A percentile compares a stretch with the other conserved stretches of the same genome.
phyloP scores from a whole-genome alignment of 2,329 filamentous ascomycete genomes.

The Coleophoma eucalyptorum region DNA sequence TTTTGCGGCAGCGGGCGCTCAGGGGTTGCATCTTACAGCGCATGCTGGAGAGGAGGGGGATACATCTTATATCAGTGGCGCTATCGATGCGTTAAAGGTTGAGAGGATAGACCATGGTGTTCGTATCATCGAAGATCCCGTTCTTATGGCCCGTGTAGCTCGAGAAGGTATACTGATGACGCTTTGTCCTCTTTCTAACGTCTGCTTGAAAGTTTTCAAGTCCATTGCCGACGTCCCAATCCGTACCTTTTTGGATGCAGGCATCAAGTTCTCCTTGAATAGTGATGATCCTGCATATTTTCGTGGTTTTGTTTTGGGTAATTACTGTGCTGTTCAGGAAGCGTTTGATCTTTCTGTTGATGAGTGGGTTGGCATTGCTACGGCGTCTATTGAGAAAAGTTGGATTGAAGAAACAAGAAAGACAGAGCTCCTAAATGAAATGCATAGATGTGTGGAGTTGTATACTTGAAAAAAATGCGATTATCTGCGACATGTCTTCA shows the following conservation, averaged over 20 bases:
- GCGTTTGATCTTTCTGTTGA: slow-evolving; percentile 56
- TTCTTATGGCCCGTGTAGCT: slow-evolving; percentile 55
- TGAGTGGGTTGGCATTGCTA: slow-evolving; percentile 66
- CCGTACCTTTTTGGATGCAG: slow-evolving; percentile 35
- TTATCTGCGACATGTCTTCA: too few species aligned
- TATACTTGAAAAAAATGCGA: slow-evolving; percentile 1
- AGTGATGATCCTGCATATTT: slow-evolving; percentile 54
- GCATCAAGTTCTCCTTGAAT: slow-evolving; percentile 42
- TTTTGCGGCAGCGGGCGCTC: slow-evolving; percentile 48
- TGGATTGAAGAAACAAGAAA: slow-evolving; percentile 67
- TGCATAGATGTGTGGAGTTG: slow-evolving; percentile 31
- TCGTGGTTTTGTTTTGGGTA: slow-evolving; percentile 70
- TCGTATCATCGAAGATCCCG: slow-evolving; percentile 55
- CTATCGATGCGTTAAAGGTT: slow-evolving; percentile 58
- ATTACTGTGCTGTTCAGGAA: slow-evolving; percentile 73
- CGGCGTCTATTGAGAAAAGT: slow-evolving; percentile 60
- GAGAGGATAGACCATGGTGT: slow-evolving; percentile 74
- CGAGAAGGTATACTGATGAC: slow-evolving; percentile 58
- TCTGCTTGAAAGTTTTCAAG: slow-evolving; percentile 45
- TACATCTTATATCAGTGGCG: slow-evolving; percentile 58
- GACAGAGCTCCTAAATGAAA: slow-evolving; percentile 45
- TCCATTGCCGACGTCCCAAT: slow-evolving; percentile 40
- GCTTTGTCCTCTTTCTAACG: slow-evolving; percentile 71
- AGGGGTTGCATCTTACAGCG: slow-evolving; percentile 60
- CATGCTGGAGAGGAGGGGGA: slow-evolving; percentile 77